Percentiles rank a stretch among this genome's conserved stretches.
These are phyloP conservation scores for slime mould (Dictyostelium discoideum) DNA, from an alignment of 78 protist species.

Conservation along the genomic window DNA sequence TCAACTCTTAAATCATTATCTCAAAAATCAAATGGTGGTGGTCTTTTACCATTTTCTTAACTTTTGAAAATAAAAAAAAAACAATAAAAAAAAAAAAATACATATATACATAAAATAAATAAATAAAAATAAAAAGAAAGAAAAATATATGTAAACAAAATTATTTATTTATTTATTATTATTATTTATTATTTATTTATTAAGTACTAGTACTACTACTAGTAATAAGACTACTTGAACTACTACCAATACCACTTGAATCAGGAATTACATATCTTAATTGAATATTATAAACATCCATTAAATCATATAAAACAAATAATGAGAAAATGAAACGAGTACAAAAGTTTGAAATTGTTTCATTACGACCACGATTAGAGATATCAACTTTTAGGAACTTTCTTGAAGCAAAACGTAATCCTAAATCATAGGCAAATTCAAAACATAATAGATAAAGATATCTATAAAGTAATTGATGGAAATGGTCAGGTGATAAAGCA, in stretches of 20 bases:
- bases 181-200: neutral
- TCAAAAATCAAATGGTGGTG: neutral
- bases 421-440: conserved; percentile 54
- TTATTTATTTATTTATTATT: neutral
- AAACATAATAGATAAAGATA: conserved; percentile 49
- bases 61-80: neutral
- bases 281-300: conserved; percentile 59
- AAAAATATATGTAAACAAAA: too few species aligned
- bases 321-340: conserved; percentile 68
- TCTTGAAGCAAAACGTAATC: conserved; percentile 24
- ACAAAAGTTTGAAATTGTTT: conserved; percentile 56
- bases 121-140: neutral
- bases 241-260: neutral
- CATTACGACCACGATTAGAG: conserved; percentile 69
- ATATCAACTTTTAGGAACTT: conserved; percentile 49
- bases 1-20: neutral
- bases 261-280: neutral
- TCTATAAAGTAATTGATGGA: conserved; percentile 37
- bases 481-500: neutral
- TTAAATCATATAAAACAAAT: conserved; percentile 38
- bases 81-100: neutral
- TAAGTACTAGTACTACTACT: neutral
- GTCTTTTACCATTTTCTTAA: neutral
- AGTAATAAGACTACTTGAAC: neutral
- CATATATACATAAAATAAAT: neutral